These are phyloP conservation scores for Mychonastes homosphaera DNA, from an alignment of 139 green algal species.

Conservation along the genomic window DNA sequence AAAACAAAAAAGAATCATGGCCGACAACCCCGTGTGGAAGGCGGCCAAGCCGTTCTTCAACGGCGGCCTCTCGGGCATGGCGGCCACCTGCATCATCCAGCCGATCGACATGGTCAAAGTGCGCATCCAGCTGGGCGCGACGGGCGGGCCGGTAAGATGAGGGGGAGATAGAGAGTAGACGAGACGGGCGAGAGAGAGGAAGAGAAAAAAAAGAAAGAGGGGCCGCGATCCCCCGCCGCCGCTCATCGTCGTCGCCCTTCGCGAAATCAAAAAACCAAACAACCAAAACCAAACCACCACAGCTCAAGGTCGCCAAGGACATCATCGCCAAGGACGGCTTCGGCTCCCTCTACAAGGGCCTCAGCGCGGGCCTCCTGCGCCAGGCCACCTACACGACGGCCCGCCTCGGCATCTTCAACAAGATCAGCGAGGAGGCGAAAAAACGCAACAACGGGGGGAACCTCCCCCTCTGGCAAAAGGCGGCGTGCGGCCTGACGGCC, in stretches of 20 bases:
- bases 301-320: constrained; percentile 56
- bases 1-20: constrained; percentile 13
- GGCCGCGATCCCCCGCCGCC: no score
- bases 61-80: constrained; percentile 85
- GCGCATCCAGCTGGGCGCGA: constrained; percentile 85
- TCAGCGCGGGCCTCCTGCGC: constrained; percentile 88
- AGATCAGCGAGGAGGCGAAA: constrained; percentile 50
- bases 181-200: no score
- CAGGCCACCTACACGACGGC: constrained; percentile 99
- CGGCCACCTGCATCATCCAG: constrained; percentile 81
- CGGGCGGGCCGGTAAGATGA: constrained; percentile 73
- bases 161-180: no score
- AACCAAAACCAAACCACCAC: no score
- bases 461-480: constrained; percentile 79
- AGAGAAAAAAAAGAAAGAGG: no score
- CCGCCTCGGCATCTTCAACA: constrained; percentile 85
- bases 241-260: no score
- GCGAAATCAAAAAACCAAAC: no score
- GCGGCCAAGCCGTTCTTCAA: constrained; percentile 95
- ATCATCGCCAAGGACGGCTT: constrained; percentile 67
- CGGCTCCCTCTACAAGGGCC: constrained; percentile 81
- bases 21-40: constrained; percentile 52
- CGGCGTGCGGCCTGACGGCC: constrained; percentile 72
- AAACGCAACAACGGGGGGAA: constrained; percentile 37
- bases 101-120: constrained; percentile 98